Evolutionary conservation across 1,284 basidiomycete genomes (phyloP), one percentile per base, ranked within the genome.

Genomic region (Cryptococcus sp.): DNA sequence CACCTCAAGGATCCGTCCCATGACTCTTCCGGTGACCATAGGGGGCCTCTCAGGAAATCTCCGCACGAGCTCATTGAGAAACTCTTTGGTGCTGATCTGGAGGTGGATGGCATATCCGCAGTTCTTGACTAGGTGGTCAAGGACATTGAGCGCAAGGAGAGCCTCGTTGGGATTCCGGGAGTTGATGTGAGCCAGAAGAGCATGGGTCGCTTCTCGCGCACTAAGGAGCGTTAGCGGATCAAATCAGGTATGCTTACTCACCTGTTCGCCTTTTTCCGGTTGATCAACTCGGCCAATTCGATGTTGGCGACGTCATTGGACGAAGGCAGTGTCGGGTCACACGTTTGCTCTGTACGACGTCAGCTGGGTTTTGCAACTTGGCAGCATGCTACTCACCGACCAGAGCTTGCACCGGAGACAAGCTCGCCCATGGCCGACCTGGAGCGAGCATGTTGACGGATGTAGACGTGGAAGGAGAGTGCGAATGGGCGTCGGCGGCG

Each of bases 1-100:
- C 49, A 96, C 84, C 69, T 97, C 93, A 26, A 99, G 81, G 65
- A 98, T 95, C 67, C 91, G 86, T 11, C 87, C 86, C 93, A 98
- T 98, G 64, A 96, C 89, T 16, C 93, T 88, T 6, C 91, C 91
- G 0, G 92, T 91, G 74, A 96, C 94, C 10, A 92, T 89, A 0
- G 96, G 95, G 3, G 95, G 95, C 44, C 95, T 86, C 79, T 99
- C 96, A 10, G 96, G 96, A 77, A 99, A 99, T 59, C 95, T 85
- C 46, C 94, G 87, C 25, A 99, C 96, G 70, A 99, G 89, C 78
- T 98, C 95, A 78, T 99, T 99, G 20, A 99, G 83, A 73, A 99
- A 99, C 75, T 98, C 96, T 75, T 99, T 99, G 23, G 96, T 99
- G n/a, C 90, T 84, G 67, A 99, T 90, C 78, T 99, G 95, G 23